Evolutionary conservation across 2,329 filamentous ascomycete species (phyloP).

Genomic region (Sphaerostilbella broomeana): DNA sequence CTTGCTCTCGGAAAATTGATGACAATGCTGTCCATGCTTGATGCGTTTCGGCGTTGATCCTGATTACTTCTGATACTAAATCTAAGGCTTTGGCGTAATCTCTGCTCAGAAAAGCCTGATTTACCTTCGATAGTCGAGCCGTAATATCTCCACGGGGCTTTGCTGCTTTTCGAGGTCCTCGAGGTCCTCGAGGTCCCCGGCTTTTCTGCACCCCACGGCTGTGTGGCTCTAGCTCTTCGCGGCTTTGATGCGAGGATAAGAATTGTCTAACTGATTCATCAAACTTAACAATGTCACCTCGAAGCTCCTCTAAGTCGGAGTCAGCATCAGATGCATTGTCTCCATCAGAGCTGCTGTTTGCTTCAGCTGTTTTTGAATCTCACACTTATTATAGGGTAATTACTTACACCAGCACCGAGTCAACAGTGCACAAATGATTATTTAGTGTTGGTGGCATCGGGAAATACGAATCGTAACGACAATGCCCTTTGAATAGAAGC

Average conservation of each 20-base stretch:
- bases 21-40: constrained; percentile 58
- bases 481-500: no score
- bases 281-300: constrained; percentile 37
- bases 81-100: constrained; percentile 55
- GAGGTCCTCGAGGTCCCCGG: constrained; percentile 26
- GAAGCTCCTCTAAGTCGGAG: constrained; percentile 38
- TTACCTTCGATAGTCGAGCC: constrained; percentile 58
- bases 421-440: no score
- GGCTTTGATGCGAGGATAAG: constrained; percentile 31
- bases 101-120: constrained; percentile 57
- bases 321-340: constrained; percentile 35
- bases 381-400: no score
- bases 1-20: constrained; percentile 54
- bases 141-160: constrained; percentile 69
- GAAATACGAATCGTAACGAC: no score
- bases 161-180: constrained; percentile 52
- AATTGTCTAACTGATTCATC: constrained; percentile 37
- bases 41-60: constrained; percentile 61
- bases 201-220: constrained; percentile 20
- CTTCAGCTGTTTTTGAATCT: no score
- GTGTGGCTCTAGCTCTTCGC: constrained; percentile 16
- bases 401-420: no score
- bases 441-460: no score
- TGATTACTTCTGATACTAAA: constrained; percentile 56
- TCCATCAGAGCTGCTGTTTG: no score